phyloP scores from a whole-genome alignment of 192 early-diverging fungal genomes.

The Umbelopsis sp. region DNA sequence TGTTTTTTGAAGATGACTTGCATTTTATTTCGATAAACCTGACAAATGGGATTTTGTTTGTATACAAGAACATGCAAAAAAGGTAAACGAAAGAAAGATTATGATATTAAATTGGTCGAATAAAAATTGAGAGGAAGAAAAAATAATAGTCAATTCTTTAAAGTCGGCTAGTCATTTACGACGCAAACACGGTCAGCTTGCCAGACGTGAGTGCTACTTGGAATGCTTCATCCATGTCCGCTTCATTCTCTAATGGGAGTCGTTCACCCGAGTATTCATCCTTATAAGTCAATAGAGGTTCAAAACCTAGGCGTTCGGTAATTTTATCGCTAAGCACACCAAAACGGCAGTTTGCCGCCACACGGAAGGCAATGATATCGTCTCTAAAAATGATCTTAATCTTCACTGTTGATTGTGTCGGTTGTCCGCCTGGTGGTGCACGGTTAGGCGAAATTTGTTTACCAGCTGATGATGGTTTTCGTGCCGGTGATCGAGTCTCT shows the following conservation, averaged over 20 bases:
- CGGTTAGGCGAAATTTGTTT: constrained; percentile 3
- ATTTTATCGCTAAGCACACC: constrained; percentile 61
- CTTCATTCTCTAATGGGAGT: constrained; percentile 36
- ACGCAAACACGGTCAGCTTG: constrained; percentile 51
- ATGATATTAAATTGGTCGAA: constrained; percentile 10
- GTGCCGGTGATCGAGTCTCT: constrained; percentile 1
- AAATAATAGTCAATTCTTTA: neutral
- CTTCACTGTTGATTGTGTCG: constrained; percentile 52
- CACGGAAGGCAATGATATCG: constrained; percentile 75
- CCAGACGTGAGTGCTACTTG: constrained; percentile 38
- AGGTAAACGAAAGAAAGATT: neutral
- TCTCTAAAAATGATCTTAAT: constrained; percentile 71
- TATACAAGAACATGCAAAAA: constrained; percentile 15
- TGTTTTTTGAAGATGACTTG: neutral
- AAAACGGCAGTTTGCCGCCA: constrained; percentile 61
- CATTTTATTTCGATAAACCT: neutral
- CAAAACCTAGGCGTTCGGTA: constrained; percentile 54
- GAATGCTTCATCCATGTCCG: constrained; percentile 49
- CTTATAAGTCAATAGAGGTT: constrained; percentile 44
- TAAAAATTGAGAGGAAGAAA: neutral
- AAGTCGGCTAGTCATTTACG: constrained; percentile 19
- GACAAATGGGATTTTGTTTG: neutral
- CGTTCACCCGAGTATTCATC: constrained; percentile 33
- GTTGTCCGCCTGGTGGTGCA: constrained; percentile 11
- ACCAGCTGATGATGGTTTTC: constrained; percentile 15